Evolutionary conservation across 805 yeast species (phyloP).

Genomic region (Maudiozyma bulderi): DNA sequence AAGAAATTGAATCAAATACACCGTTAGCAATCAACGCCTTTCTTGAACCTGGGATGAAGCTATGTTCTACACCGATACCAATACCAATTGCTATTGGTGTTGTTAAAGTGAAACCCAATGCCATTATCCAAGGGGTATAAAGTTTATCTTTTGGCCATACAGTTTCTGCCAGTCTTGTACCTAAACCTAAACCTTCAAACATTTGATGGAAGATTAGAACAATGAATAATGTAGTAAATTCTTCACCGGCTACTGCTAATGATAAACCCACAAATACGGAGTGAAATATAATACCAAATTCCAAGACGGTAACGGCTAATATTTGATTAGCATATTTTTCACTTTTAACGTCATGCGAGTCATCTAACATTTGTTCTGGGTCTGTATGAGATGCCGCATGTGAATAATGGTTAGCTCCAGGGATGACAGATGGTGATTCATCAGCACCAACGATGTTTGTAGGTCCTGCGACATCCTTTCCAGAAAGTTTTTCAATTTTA

Average conservation of each 20-base stretch:
- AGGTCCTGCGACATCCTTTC: not conserved
- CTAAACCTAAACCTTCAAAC: conserved; percentile 74
- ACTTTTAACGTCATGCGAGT: conserved; percentile 6
- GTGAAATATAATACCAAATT: conserved; percentile 67
- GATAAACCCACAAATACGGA: conserved; percentile 67
- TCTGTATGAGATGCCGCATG: conserved; percentile 10
- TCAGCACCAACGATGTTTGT: not conserved
- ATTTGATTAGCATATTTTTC: conserved; percentile 51
- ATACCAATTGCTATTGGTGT: conserved; percentile 69
- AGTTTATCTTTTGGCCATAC: conserved; percentile 40
- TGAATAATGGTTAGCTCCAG: conserved; percentile 8
- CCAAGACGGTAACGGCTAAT: conserved; percentile 47
- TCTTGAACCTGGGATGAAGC: conserved; percentile 46
- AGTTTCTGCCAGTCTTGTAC: conserved; percentile 55
- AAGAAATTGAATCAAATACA: conserved; percentile 57
- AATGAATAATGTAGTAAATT: conserved; percentile 52
- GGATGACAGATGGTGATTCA: not conserved
- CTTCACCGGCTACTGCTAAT: conserved; percentile 54
- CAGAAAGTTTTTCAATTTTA: not conserved
- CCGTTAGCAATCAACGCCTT: conserved; percentile 51
- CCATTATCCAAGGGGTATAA: conserved; percentile 37
- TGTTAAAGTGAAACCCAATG: conserved; percentile 43
- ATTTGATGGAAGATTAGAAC: conserved; percentile 67
- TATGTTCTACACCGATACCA: conserved; percentile 58
- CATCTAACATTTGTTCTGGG: conserved; percentile 5